Evolutionary conservation across 148 eudicot genomes (phyloP), one percentile per base, ranked within the genome.

Genomic region (Rhododendron molle): DNA sequence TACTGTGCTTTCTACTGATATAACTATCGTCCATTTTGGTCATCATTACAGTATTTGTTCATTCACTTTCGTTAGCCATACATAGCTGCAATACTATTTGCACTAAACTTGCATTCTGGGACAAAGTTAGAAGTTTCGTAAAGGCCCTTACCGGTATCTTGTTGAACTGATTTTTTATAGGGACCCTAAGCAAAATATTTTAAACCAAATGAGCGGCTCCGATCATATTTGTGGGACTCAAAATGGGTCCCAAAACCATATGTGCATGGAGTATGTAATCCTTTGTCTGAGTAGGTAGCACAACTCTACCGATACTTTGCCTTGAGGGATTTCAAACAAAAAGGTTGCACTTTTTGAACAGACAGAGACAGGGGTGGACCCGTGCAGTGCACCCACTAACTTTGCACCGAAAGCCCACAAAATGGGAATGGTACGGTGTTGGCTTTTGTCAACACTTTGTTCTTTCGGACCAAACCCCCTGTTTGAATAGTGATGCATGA

Each of bases 401-500:
- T 40, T 69, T 74, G 58, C 78, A 44, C 85, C 77, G 58, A 83
- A 83, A 83, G 43, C n/a, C 76, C 26, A 62, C 15, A 40, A 40
- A 82, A 82, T 82, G 74, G 34, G 30, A 11, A 62, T 38, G 28
- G n/a, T 14, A 21, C 6, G 16, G n/a, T n/a, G n/a, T n/a, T n/a
- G n/a, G n/a, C 20, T 65, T 26, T 82, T 30, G n/a, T 10, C 6
- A 58, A 58, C 8, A 58, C 65, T 58, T 58, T 6, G 6, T 20
- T 54, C 6, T 18, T 54, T 54, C 23, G 60, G 60, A 7, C 21
- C 5, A 54, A 49, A 12, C 3, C 9, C 54, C 3, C 54, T 49
- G 54, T 49, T 49, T 49, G 54, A 49, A 49, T 49, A 52, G 20
- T 20, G 23, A 56, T 56, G 23, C 62, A 18, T 18, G n/a, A 56